A percentile compares a stretch with the other conserved stretches of the same genome.
Conservation (phyloP, 2,329 filamentous ascomycete species). For the Fusarium pseudoanthophilum region DNA sequence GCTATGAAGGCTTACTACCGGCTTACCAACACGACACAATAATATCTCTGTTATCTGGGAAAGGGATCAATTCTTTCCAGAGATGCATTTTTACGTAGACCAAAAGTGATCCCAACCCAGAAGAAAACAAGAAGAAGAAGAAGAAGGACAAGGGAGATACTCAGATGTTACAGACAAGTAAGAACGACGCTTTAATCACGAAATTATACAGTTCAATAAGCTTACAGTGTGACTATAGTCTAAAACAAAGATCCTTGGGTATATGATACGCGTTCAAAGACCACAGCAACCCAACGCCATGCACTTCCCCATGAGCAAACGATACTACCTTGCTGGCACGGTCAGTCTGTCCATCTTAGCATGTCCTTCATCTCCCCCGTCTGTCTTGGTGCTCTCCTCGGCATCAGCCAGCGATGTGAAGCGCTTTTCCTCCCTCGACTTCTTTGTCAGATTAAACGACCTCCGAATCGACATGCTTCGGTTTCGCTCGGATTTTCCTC, state of each 20-base stretch:
- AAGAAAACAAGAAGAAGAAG: neutral
- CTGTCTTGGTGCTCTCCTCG: neutral
- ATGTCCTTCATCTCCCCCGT: neutral
- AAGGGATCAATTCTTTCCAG: neutral
- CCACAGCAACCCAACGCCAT: constrained; percentile 19
- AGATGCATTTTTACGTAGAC: constrained; percentile 17
- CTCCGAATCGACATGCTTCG: constrained; percentile 34
- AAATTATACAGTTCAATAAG: constrained; percentile 2
- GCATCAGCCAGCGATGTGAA: constrained; percentile 12
- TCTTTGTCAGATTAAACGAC: constrained; percentile 33
- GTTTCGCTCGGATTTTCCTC: constrained; percentile 14
- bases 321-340: constrained; percentile 23
- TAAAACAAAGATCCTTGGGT: constrained; percentile 20
- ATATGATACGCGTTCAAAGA: constrained; percentile 19
- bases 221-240: constrained; percentile 32
- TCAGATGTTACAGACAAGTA: constrained; percentile 1
- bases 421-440: constrained; percentile 21
- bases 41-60: neutral
- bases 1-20: neutral
- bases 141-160: neutral
- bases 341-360: constrained; percentile 11
- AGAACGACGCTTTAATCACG: neutral
- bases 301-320: constrained; percentile 10
- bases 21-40: constrained; percentile 1
- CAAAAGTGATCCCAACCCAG: neutral